Percentiles rank a stretch among this genome's conserved stretches.
These are phyloP conservation scores for Cyberlindnera mrakii DNA, from an alignment of 805 yeast genomes.

Conservation along the genomic window DNA sequence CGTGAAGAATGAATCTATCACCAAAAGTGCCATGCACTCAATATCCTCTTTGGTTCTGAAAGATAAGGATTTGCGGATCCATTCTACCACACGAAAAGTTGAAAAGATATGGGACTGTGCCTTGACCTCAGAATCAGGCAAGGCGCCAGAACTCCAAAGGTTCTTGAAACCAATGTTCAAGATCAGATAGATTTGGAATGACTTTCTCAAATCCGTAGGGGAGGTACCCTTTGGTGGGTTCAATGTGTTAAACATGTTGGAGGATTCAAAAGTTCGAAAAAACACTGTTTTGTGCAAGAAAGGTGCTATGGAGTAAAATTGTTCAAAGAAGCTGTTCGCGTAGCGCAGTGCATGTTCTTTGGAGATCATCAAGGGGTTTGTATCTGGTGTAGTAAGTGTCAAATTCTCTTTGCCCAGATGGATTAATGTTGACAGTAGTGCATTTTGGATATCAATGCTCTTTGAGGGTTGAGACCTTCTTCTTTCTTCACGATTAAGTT, in stretches of 20 bases:
- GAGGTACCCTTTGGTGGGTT: constrained; percentile 9
- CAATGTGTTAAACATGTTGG: constrained; percentile 13
- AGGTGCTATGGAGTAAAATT: constrained; percentile 12
- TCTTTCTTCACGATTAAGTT: constrained; percentile 1
- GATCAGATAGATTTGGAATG: constrained; percentile 15
- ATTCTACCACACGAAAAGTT: constrained; percentile 3
- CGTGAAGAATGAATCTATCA: constrained; percentile 48
- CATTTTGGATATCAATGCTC: constrained; percentile 17
- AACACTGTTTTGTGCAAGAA: constrained; percentile 15
- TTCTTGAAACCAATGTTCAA: constrained; percentile 18
- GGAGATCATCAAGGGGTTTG: constrained; percentile 12
- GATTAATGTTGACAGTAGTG: constrained; percentile 17
- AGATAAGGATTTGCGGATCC: constrained; percentile 22
- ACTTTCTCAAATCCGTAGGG: constrained; percentile 5
- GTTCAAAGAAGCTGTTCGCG: constrained; percentile 12
- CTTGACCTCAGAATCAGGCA: constrained; percentile 9
- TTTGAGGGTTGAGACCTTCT: not conserved
- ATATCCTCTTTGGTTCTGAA: constrained; percentile 38
- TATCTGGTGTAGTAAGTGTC: constrained; percentile 1
- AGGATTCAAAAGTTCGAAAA: constrained; percentile 6
- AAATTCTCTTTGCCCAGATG: constrained; percentile 15
- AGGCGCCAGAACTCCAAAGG: constrained; percentile 6
- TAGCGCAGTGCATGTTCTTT: constrained; percentile 15
- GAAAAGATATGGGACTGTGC: constrained; percentile 7
- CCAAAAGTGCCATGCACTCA: constrained; percentile 38